Conservation (phyloP, 495 filamentous ascomycete species). For the Hypoxylon perforatum region DNA sequence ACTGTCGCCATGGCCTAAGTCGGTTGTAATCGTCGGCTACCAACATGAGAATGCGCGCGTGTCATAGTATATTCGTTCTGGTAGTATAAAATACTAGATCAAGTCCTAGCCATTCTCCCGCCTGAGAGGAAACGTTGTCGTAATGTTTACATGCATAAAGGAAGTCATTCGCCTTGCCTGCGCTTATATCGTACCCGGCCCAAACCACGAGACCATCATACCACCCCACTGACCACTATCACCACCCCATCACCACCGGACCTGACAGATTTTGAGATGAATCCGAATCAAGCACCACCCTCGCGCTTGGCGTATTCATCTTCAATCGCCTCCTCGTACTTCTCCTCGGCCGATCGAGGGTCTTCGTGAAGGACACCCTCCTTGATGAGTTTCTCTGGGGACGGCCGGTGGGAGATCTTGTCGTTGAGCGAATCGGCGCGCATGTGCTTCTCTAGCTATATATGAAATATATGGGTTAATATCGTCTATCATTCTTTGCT, state of each 20-base stretch:
- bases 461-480: background rate
- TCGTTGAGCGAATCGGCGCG: constrained; percentile 84
- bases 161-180: background rate
- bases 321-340: constrained; percentile 61
- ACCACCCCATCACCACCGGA: too few relatives aligned
- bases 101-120: background rate
- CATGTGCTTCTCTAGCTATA: constrained; percentile 82
- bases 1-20: too few relatives aligned
- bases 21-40: too few relatives aligned
- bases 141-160: background rate
- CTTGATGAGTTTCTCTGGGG: constrained; percentile 77
- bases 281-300: constrained; percentile 53
- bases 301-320: constrained; percentile 63
- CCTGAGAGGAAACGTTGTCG: background rate
- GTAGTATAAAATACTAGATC: background rate
- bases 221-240: background rate
- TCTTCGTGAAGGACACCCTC: constrained; percentile 80
- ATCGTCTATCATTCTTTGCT: background rate
- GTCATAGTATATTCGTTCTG: too few relatives aligned
- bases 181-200: background rate
- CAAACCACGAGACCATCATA: constrained; percentile 4
- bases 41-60: too few relatives aligned
- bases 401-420: constrained; percentile 78
- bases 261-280: background rate
- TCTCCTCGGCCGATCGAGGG: constrained; percentile 61